phyloP scores from a whole-genome alignment of 2,329 filamentous ascomycete genomes.

The Scleromitrula shiraiana region DNA sequence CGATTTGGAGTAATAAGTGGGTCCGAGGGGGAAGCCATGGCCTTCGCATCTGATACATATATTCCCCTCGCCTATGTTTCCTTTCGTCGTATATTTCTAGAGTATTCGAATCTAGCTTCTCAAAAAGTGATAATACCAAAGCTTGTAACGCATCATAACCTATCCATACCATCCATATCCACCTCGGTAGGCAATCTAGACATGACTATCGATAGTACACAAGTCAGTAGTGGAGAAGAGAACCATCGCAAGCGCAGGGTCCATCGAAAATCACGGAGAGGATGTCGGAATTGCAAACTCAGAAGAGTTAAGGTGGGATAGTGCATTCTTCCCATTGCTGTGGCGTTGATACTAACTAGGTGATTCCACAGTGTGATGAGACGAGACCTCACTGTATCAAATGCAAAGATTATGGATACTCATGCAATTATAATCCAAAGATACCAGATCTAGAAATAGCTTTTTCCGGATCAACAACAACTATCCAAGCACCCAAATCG shows the following conservation, averaged over 20 bases:
- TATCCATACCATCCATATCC: no score
- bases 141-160: no score
- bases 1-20: no score
- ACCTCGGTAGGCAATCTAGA: no score
- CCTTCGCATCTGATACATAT: no score
- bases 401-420: slow-evolving; percentile 40
- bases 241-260: slow-evolving; percentile 16
- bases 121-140: no score
- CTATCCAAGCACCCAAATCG: background rate
- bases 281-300: slow-evolving; percentile 50
- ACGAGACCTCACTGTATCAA: slow-evolving; percentile 40
- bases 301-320: slow-evolving; percentile 43
- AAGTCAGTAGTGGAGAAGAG: background rate
- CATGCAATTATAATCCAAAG: slow-evolving; percentile 38
- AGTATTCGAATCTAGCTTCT: no score
- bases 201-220: background rate
- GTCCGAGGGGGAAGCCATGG: no score
- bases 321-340: no score
- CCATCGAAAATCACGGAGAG: slow-evolving; percentile 47
- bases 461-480: background rate
- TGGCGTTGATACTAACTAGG: background rate
- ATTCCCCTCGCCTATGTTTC: slow-evolving; percentile 1
- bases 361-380: slow-evolving; percentile 45
- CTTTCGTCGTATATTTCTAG: background rate
- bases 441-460: slow-evolving; percentile 28